Conservation (phyloP, 2,329 filamentous ascomycete genomes). For the Aspergillus sojae region DNA sequence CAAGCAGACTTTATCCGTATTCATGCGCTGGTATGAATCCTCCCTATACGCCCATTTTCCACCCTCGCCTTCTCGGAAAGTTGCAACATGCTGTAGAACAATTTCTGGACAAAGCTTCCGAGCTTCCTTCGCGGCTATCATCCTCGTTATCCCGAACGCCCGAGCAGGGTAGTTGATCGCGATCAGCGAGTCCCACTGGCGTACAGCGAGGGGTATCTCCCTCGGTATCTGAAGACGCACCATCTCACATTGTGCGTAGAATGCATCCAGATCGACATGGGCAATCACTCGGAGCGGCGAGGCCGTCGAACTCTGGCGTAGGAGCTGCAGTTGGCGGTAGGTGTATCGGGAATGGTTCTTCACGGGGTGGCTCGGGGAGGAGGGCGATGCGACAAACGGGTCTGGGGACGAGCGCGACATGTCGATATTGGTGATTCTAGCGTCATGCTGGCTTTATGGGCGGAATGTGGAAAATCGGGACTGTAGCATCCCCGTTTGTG, state of each 20-base stretch:
- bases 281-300: conserved; percentile 84
- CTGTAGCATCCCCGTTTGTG: neutral
- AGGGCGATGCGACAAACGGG: conserved; percentile 24
- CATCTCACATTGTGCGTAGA: conserved; percentile 97
- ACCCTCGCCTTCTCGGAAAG: conserved; percentile 88
- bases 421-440: conserved; percentile 32
- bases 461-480: neutral
- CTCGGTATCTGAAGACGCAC: conserved; percentile 75
- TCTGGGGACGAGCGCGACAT: conserved; percentile 69
- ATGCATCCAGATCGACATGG: conserved; percentile 94
- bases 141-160: conserved; percentile 74
- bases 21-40: conserved; percentile 77
- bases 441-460: conserved; percentile 19
- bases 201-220: conserved; percentile 82
- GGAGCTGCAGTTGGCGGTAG: conserved; percentile 76
- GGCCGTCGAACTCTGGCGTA: conserved; percentile 69
- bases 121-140: conserved; percentile 79
- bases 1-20: conserved; percentile 88
- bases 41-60: conserved; percentile 84
- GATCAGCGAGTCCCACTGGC: conserved; percentile 94
- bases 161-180: conserved; percentile 95
- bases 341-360: conserved; percentile 71
- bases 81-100: conserved; percentile 88
- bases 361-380: conserved; percentile 50
- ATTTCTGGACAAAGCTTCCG: conserved; percentile 83